Evolutionary conservation across 192 early-diverging fungal genomes (phyloP).

Genomic region (Obelidium mucronatum): DNA sequence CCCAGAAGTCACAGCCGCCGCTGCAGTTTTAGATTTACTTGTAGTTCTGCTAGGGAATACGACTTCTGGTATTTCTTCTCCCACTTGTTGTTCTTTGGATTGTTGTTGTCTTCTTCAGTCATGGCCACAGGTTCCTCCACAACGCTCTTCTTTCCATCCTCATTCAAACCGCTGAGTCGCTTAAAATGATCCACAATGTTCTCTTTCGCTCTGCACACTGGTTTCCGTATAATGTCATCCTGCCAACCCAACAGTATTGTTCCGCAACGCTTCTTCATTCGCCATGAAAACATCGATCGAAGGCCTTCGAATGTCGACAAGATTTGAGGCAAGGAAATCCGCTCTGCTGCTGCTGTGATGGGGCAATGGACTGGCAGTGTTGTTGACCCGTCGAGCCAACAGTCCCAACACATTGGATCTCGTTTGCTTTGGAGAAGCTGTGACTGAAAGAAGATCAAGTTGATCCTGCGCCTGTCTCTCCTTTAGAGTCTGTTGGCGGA

Average conservation of each 20-base stretch:
- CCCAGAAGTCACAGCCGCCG: not conserved
- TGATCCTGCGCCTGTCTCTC: not conserved
- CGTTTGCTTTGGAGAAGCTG: not conserved
- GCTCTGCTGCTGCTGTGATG: not conserved
- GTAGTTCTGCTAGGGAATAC: slow-evolving; percentile 1
- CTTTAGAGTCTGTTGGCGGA: not conserved
- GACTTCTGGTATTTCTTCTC: not conserved
- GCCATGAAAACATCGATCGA: no score
- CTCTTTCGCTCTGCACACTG: not conserved
- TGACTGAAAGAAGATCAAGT: not conserved
- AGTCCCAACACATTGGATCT: not conserved
- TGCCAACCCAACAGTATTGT: no score
- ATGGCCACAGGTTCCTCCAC: not conserved
- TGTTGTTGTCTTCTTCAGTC: not conserved
- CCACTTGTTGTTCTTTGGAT: not conserved
- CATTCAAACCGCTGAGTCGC: not conserved
- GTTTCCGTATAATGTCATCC: no score
- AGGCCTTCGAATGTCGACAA: no score
- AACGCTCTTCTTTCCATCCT: not conserved
- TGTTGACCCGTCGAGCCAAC: not conserved
- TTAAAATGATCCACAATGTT: not conserved
- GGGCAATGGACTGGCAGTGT: not conserved
- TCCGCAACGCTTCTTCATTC: no score
- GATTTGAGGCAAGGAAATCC: no score
- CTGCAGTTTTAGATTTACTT: not conserved